Percentiles rank a stretch among this genome's conserved stretches.
Conservation (phyloP, 495 filamentous ascomycete species). For the Lophium mytilinum region DNA sequence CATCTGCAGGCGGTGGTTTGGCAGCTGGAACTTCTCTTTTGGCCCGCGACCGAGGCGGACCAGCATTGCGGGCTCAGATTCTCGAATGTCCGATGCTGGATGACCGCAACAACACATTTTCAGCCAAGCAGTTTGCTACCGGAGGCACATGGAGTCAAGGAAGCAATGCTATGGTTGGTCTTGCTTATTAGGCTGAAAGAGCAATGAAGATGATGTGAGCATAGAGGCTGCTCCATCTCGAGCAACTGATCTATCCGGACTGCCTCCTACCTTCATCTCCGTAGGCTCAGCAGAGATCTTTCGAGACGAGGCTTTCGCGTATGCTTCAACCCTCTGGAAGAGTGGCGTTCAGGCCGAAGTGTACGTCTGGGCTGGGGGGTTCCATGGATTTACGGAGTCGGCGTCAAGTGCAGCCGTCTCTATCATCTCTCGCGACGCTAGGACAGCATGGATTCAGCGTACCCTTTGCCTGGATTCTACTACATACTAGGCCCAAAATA, state of each 20-base stretch:
- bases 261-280: neutral
- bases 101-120: constrained; percentile 15
- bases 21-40: constrained; percentile 22
- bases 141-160: neutral
- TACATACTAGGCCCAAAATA: too few species aligned
- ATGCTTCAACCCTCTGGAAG: neutral
- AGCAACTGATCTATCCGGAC: neutral
- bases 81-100: constrained; percentile 47
- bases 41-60: constrained; percentile 24
- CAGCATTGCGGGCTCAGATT: constrained; percentile 40
- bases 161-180: neutral
- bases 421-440: too few species aligned
- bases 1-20: constrained; percentile 29
- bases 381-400: neutral
- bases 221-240: neutral
- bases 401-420: too few species aligned
- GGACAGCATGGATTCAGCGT: too few species aligned
- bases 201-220: neutral
- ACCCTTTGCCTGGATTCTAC: too few species aligned
- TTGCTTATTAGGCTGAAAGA: neutral
- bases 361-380: neutral
- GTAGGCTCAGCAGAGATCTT: neutral
- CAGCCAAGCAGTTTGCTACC: neutral
- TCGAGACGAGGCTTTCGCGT: neutral
- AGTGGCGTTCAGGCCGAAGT: neutral